These are phyloP conservation scores for Plectosphaerella plurivora DNA, from an alignment of 2,329 filamentous ascomycete species.

Conservation along the genomic window DNA sequence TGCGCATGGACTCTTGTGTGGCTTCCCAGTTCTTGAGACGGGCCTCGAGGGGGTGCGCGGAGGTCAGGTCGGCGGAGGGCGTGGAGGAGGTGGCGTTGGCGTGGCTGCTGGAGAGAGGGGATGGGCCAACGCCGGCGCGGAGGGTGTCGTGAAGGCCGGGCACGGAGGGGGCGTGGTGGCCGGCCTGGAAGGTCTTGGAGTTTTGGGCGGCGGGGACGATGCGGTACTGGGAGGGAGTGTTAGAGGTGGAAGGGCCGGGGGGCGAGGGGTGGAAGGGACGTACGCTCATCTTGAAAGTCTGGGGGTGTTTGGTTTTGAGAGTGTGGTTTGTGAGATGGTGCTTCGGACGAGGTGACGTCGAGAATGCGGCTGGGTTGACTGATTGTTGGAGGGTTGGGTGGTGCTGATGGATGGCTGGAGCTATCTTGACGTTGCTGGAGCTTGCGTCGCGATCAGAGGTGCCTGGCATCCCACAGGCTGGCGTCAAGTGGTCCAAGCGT, in stretches of 20 bases:
- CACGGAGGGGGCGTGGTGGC: constrained; percentile 77
- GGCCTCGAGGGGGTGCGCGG: constrained; percentile 81
- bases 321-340: background rate
- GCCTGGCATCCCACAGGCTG: constrained; percentile 6
- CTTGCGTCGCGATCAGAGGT: constrained; percentile 10
- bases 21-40: constrained; percentile 86
- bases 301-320: background rate
- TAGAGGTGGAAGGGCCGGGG: background rate
- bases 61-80: constrained; percentile 48
- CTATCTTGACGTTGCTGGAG: constrained; percentile 5
- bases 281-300: constrained; percentile 41
- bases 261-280: constrained; percentile 15
- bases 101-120: constrained; percentile 40
- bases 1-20: constrained; percentile 82
- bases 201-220: constrained; percentile 72
- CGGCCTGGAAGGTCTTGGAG: constrained; percentile 62
- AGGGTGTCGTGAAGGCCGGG: constrained; percentile 93
- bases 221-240: constrained; percentile 53
- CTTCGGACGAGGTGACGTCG: background rate
- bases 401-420: background rate
- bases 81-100: constrained; percentile 20
- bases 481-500: constrained; percentile 2
- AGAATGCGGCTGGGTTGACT: background rate
- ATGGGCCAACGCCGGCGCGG: constrained; percentile 73
- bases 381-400: constrained; percentile 1